Percentiles rank a stretch among this genome's conserved stretches.
Conservation (phyloP, 345 rosid species). For the Eucalyptus fibrosa region DNA sequence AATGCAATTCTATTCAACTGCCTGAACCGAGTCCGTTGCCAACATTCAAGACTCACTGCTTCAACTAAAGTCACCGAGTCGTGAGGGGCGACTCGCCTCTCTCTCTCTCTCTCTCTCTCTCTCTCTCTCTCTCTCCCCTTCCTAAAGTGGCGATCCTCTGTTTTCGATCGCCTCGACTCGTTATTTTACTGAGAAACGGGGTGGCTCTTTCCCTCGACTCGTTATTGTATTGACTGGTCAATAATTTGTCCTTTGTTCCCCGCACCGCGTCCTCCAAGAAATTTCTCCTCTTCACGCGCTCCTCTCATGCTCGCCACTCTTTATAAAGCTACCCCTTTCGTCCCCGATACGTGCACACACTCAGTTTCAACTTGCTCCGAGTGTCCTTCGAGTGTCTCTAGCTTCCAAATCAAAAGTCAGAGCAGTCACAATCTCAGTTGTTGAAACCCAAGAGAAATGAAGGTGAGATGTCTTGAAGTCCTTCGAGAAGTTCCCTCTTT, state of each 20-base stretch:
- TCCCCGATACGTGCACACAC: background rate
- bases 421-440: background rate
- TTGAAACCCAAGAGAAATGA: background rate
- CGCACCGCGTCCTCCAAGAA: background rate
- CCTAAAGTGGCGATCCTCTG: background rate
- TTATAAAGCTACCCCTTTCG: background rate
- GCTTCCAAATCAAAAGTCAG: background rate
- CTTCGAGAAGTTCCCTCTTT: background rate
- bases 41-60: too few relatives aligned
- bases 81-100: too few relatives aligned
- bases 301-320: background rate
- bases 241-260: background rate
- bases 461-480: background rate
- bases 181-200: background rate
- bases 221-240: background rate
- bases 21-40: too few relatives aligned
- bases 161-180: background rate
- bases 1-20: background rate
- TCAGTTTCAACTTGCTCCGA: background rate
- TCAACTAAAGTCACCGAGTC: too few relatives aligned
- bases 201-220: background rate
- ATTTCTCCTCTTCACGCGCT: background rate
- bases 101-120: too few relatives aligned
- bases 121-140: too few relatives aligned
- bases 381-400: background rate